Conservation (phyloP, 2,329 filamentous ascomycete genomes). For the Neophaeococcomyces mojaviensis region DNA sequence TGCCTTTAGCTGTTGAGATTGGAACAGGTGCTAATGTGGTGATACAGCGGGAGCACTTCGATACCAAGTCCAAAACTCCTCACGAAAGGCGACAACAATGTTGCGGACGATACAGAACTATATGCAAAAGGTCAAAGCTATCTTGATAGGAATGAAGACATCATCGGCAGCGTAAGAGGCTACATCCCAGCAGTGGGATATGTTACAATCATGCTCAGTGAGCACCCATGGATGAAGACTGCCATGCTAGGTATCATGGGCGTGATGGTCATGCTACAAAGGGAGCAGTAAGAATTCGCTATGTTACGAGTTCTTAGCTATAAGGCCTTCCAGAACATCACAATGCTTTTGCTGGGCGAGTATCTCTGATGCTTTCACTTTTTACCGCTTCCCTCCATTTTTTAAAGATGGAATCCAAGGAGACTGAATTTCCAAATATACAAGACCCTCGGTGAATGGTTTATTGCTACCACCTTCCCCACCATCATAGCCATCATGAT, state of each 20-base stretch:
- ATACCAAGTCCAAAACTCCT: constrained; percentile 53
- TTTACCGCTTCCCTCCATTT: too few species aligned
- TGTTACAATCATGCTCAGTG: constrained; percentile 89
- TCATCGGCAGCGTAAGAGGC: constrained; percentile 84
- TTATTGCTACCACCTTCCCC: too few species aligned
- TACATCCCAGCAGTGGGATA: constrained; percentile 96
- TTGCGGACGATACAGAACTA: constrained; percentile 82
- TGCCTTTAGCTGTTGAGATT: background rate
- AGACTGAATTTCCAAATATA: too few species aligned
- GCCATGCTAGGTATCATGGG: constrained; percentile 94
- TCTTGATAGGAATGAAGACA: constrained; percentile 70
- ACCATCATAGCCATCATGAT: too few species aligned
- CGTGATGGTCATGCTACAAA: constrained; percentile 80
- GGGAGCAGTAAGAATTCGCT: constrained; percentile 53
- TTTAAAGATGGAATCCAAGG: too few species aligned
- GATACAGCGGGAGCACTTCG: constrained; percentile 10
- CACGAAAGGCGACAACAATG: constrained; percentile 97
- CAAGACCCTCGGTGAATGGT: too few species aligned
- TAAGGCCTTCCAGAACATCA: too few species aligned
- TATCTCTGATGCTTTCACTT: too few species aligned
- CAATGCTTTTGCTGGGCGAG: too few species aligned
- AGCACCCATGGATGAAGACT: constrained; percentile 95
- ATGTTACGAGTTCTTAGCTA: too few species aligned
- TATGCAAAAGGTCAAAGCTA: constrained; percentile 84
- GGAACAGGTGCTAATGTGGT: background rate